phyloP scores from a whole-genome alignment of 495 filamentous ascomycete genomes.

The Hapsidospora chrysogenum region DNA sequence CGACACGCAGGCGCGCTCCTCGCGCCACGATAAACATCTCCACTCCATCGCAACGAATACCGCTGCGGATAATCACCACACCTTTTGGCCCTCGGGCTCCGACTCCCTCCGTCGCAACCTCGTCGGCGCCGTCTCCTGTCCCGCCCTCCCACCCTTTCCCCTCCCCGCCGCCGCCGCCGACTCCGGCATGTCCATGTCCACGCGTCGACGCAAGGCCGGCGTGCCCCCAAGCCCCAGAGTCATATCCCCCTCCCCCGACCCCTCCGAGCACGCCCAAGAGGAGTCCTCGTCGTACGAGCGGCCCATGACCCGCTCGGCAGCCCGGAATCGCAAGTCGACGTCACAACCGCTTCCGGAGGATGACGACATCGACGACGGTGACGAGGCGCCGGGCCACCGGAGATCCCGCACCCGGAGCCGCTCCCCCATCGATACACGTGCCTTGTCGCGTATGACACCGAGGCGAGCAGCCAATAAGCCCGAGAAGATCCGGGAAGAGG shows the following conservation, averaged over 20 bases:
- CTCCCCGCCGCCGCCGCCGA: neutral
- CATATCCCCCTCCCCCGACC: constrained; percentile 52
- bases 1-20: constrained; percentile 16
- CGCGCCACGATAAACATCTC: constrained; percentile 27
- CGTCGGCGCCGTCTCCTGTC: constrained; percentile 29
- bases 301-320: constrained; percentile 47
- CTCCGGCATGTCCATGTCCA: constrained; percentile 25
- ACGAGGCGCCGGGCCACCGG: constrained; percentile 14
- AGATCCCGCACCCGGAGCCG: constrained; percentile 30
- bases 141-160: constrained; percentile 22
- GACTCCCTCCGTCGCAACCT: constrained; percentile 28
- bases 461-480: constrained; percentile 8
- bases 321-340: constrained; percentile 29
- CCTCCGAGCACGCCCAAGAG: constrained; percentile 41
- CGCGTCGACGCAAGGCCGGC: constrained; percentile 16
- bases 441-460: constrained; percentile 27
- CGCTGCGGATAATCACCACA: neutral
- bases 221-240: constrained; percentile 52
- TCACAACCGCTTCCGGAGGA: constrained; percentile 20
- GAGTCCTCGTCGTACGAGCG: constrained; percentile 38
- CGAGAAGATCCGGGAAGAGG: constrained; percentile 2
- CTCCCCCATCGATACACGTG: constrained; percentile 33
- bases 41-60: constrained; percentile 9
- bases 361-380: constrained; percentile 20
- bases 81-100: constrained; percentile 25